These are phyloP conservation scores for Phaeosphaeriaceae sp. DNA, from an alignment of 2,329 filamentous ascomycete species.

Conservation along the genomic window DNA sequence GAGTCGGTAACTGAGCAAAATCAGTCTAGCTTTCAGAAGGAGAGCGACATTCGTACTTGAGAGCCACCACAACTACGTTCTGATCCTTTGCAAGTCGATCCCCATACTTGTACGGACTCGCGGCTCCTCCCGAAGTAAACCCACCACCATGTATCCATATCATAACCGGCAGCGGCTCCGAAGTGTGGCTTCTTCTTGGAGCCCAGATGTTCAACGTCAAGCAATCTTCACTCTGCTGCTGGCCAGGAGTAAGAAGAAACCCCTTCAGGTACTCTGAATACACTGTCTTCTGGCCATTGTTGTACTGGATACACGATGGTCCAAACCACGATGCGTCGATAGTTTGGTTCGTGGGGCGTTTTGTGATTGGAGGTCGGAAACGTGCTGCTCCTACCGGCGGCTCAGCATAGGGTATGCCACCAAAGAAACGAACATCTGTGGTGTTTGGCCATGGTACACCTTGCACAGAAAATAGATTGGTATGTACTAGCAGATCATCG, in stretches of 20 bases:
- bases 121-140: slow-evolving; percentile 52
- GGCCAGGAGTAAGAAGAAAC: slow-evolving; percentile 26
- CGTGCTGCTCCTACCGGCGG: slow-evolving; percentile 19
- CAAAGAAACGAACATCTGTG: slow-evolving; percentile 28
- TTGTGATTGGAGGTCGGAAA: slow-evolving; percentile 25
- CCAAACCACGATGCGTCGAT: slow-evolving; percentile 28
- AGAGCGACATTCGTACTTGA: slow-evolving; percentile 28
- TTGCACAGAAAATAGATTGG: slow-evolving; percentile 22
- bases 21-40: slow-evolving; percentile 1
- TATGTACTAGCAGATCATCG: slow-evolving; percentile 21
- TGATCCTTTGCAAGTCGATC: slow-evolving; percentile 52
- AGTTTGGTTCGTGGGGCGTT: slow-evolving; percentile 13
- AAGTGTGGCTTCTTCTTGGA: slow-evolving; percentile 21
- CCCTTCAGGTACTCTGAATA: slow-evolving; percentile 30
- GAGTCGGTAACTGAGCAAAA: slow-evolving; percentile 31
- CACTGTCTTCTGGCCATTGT: slow-evolving; percentile 22
- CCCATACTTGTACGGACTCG: slow-evolving; percentile 56
- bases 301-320: slow-evolving; percentile 28
- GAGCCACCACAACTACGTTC: slow-evolving; percentile 51
- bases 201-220: slow-evolving; percentile 36
- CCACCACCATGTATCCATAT: slow-evolving; percentile 58
- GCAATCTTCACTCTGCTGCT: slow-evolving; percentile 32
- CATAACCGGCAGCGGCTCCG: slow-evolving; percentile 49
- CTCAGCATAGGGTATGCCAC: slow-evolving; percentile 26
- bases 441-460: slow-evolving; percentile 25